Percentiles rank a stretch among this genome's conserved stretches.
Evolutionary conservation across 352 stramenopile genomes (phyloP).

Genomic region (Phytophthora melonis): DNA sequence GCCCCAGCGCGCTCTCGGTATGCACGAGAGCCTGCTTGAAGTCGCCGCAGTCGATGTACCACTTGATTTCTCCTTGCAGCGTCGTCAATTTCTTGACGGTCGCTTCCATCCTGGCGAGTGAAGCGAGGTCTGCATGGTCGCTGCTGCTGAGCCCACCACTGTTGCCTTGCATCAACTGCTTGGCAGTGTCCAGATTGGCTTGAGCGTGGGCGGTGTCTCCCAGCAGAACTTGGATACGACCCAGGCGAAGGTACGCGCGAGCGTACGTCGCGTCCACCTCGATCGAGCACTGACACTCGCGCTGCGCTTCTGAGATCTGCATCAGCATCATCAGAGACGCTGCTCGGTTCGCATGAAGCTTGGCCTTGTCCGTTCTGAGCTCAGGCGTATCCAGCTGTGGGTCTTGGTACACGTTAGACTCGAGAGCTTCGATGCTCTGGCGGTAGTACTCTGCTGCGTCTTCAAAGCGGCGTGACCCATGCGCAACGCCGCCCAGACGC

Average conservation of each 20-base stretch:
- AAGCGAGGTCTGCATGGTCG: conserved; percentile 51
- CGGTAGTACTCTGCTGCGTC: conserved; percentile 70
- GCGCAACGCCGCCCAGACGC: conserved; percentile 56
- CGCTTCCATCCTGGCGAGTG: conserved; percentile 64
- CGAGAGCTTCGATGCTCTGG: conserved; percentile 62
- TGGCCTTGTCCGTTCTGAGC: conserved; percentile 79
- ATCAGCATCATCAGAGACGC: conserved; percentile 85
- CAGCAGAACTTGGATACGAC: conserved; percentile 74
- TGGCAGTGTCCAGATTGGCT: conserved; percentile 57
- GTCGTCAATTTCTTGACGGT: conserved; percentile 58
- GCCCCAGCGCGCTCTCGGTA: conserved; percentile 56
- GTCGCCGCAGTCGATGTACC: conserved; percentile 60
- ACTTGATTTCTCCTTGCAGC: conserved; percentile 67
- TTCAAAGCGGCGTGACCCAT: conserved; percentile 52
- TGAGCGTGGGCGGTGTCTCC: conserved; percentile 66
- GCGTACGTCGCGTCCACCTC: conserved; percentile 72
- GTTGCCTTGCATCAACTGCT: conserved; percentile 45
- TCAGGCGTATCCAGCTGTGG: conserved; percentile 44
- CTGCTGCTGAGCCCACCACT: conserved; percentile 22
- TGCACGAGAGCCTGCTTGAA: conserved; percentile 54
- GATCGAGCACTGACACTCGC: conserved; percentile 73
- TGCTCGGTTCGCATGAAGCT: conserved; percentile 81
- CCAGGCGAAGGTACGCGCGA: conserved; percentile 75
- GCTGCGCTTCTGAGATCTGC: conserved; percentile 74
- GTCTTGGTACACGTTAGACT: conserved; percentile 45